Percentiles rank a stretch among this genome's conserved stretches.
phyloP scores from a whole-genome alignment of 164 flowering plant genomes.

The Macadamia tetraphylla region DNA sequence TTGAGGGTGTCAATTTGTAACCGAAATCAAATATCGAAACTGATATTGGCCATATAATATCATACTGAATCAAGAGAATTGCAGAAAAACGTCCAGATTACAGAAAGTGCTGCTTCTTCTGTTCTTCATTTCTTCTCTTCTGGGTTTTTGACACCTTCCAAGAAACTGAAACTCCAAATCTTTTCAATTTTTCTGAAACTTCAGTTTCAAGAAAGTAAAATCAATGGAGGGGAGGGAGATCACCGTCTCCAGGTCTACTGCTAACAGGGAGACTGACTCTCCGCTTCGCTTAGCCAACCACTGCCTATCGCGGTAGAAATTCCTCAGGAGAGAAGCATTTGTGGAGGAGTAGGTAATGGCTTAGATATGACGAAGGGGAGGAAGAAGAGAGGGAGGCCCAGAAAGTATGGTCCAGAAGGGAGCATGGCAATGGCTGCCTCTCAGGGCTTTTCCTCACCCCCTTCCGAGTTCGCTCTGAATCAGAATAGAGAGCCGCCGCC shows the following conservation, averaged over 20 bases:
- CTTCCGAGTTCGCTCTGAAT: conserved; percentile 28
- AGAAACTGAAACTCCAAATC: not conserved
- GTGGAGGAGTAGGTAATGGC: too few relatives aligned
- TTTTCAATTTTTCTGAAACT: not conserved
- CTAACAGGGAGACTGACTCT: conserved; percentile 37
- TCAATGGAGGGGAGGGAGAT: conserved; percentile 51
- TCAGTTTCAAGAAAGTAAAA: not conserved
- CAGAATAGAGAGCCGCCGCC: conserved; percentile 56
- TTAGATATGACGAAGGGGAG: conserved; percentile 14
- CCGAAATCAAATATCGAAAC: too few relatives aligned
- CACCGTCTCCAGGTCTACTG: conserved; percentile 36
- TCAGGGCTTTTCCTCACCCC: not conserved
- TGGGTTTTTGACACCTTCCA: not conserved
- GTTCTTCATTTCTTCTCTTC: too few relatives aligned
- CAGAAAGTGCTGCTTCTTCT: conserved; percentile 5
- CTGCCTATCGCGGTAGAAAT: conserved; percentile 6
- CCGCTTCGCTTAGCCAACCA: conserved; percentile 17
- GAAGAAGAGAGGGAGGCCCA: conserved; percentile 83
- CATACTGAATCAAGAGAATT: conserved; percentile 20
- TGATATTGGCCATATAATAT: too few relatives aligned
- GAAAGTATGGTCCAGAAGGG: conserved; percentile 75
- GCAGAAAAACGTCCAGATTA: conserved; percentile 11
- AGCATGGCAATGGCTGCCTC: not conserved
- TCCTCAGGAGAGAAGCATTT: conserved; percentile 9
- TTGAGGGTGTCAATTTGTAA: too few relatives aligned